Percentiles rank a stretch among this genome's conserved stretches.
phyloP scores from a whole-genome alignment of 306 rosid genomes.

The Crotalaria pallida region DNA sequence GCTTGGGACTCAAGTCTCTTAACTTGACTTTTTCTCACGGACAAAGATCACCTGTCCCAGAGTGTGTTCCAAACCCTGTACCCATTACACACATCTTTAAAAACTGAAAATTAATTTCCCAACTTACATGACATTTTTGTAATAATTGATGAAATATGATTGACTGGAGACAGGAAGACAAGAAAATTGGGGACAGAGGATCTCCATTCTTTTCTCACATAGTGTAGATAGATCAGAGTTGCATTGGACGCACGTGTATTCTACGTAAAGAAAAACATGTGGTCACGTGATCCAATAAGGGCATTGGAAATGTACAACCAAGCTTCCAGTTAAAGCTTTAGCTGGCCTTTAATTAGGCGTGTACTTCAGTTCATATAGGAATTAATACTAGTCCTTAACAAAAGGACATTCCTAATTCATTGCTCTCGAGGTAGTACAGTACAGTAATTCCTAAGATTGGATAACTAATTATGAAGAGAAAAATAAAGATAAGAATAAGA shows the following conservation, averaged over 20 bases:
- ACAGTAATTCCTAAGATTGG: neutral
- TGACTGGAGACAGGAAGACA: too few species aligned
- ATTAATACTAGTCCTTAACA: constrained; percentile 11
- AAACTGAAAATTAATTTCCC: too few species aligned
- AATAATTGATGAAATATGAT: too few species aligned
- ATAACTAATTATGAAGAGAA: neutral
- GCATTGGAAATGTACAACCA: constrained; percentile 13
- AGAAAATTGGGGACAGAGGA: too few species aligned
- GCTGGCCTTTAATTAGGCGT: neutral
- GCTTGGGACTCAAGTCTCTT: constrained; percentile 40
- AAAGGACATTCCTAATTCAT: constrained; percentile 22
- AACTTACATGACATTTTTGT: too few species aligned
- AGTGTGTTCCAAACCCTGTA: too few species aligned
- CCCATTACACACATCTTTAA: too few species aligned
- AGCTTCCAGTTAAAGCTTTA: constrained; percentile 28
- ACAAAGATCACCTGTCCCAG: too few species aligned
- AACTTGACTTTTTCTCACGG: neutral
- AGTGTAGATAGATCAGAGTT: constrained; percentile 16
- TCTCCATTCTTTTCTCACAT: too few species aligned
- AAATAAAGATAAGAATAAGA: neutral
- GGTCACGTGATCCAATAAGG: constrained; percentile 47
- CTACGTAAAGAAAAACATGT: constrained; percentile 34
- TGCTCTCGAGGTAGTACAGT: neutral
- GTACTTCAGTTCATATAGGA: neutral
- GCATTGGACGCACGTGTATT: constrained; percentile 33